These are phyloP conservation scores for Senecio squalidus DNA, from an alignment of 140 eudicot genomes.

Conservation along the genomic window DNA sequence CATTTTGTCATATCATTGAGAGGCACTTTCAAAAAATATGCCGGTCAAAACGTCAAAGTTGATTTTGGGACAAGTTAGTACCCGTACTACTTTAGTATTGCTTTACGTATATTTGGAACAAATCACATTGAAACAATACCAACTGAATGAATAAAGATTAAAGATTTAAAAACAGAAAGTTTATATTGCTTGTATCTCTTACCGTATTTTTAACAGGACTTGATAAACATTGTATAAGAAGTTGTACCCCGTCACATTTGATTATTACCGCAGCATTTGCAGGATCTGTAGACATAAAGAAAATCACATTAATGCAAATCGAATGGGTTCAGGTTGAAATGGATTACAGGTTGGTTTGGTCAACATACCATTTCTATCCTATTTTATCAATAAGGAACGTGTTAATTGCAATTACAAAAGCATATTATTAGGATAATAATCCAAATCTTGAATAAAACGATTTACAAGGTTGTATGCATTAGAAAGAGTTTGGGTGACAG, in stretches of 20 bases:
- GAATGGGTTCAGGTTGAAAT: no score
- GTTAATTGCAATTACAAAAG: neutral
- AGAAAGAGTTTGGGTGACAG: no score
- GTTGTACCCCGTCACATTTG: conserved; percentile 67
- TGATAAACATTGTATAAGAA: conserved; percentile 68
- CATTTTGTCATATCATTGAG: no score
- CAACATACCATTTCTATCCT: no score
- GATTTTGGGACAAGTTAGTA: neutral
- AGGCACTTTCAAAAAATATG: neutral
- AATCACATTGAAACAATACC: neutral
- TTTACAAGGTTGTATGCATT: neutral
- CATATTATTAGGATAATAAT: neutral
- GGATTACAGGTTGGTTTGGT: no score
- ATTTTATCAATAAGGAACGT: neutral
- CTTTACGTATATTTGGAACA: neutral
- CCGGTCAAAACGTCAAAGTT: neutral
- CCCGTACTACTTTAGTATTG: neutral
- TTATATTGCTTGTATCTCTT: conserved; percentile 12
- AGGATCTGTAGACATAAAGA: conserved; percentile 41
- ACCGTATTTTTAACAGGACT: conserved; percentile 84
- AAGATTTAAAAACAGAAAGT: neutral
- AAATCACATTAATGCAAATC: conserved; percentile 1
- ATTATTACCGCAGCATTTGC: conserved; percentile 53
- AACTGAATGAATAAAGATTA: neutral
- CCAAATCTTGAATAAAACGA: neutral